Evolutionary conservation across 169 alveolate genomes (phyloP).

Genomic region (Eimeria praecox): DNA sequence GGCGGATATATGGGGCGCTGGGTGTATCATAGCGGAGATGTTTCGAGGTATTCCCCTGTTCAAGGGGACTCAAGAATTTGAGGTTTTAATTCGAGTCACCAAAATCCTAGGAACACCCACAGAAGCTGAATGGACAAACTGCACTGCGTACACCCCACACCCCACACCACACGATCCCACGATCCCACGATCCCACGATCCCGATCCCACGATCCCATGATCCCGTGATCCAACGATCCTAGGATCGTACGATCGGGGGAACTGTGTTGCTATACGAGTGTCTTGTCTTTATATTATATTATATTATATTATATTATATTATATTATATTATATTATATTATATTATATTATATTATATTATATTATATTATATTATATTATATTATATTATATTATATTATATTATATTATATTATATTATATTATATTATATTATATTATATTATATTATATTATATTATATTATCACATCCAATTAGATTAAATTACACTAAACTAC

Average conservation of each 20-base stretch:
- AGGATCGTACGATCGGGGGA: background rate
- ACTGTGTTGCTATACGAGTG: too few relatives aligned
- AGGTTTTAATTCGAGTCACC: constrained; percentile 88
- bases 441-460: too few relatives aligned
- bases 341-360: too few relatives aligned
- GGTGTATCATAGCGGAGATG: constrained; percentile 93
- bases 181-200: background rate
- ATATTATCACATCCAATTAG: too few relatives aligned
- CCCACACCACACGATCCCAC: background rate
- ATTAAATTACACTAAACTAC: too few relatives aligned
- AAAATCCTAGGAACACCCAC: constrained; percentile 92
- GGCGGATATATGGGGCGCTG: constrained; percentile 94
- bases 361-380: too few relatives aligned
- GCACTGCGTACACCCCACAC: constrained; percentile 84
- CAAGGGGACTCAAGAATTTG: constrained; percentile 93
- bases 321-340: too few relatives aligned
- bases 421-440: too few relatives aligned
- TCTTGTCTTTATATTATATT: too few relatives aligned
- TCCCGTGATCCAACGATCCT: background rate
- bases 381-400: too few relatives aligned
- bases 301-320: background rate
- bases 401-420: too few relatives aligned
- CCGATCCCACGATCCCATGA: background rate
- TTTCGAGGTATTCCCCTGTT: constrained; percentile 92
- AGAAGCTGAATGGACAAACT: constrained; percentile 91